A percentile compares a stretch with the other conserved stretches of the same genome.
phyloP scores from a whole-genome alignment of 176 grass and related monocot genomes.

The Phoenix roebelenii region DNA sequence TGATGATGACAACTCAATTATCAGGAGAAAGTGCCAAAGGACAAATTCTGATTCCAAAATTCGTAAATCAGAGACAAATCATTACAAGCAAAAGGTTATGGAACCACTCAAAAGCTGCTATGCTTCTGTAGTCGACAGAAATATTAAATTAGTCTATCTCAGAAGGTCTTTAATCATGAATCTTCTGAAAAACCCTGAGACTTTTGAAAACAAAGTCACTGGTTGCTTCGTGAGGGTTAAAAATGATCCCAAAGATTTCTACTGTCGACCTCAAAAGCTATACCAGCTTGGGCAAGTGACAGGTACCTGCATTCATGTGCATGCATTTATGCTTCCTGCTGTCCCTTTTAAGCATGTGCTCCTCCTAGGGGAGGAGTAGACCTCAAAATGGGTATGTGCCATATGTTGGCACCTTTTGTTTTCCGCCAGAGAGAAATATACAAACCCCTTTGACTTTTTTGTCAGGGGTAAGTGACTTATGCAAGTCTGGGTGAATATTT shows the following conservation, averaged over 20 bases:
- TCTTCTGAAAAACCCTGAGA: slow-evolving; percentile 49
- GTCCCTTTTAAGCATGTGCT: slow-evolving; percentile 1
- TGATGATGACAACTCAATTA: slow-evolving; percentile 24
- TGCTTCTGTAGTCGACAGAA: slow-evolving; percentile 44
- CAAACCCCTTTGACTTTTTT: too few species aligned
- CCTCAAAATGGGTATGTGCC: too few species aligned
- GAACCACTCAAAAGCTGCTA: slow-evolving; percentile 35
- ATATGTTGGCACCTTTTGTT: too few species aligned
- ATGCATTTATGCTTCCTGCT: slow-evolving; percentile 8
- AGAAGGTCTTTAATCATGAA: slow-evolving; percentile 43
- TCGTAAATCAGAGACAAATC: slow-evolving; percentile 15
- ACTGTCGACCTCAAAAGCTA: slow-evolving; percentile 19
- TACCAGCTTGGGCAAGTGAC: slow-evolving; percentile 63
- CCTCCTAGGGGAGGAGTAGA: not conserved
- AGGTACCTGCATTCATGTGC: slow-evolving; percentile 36
- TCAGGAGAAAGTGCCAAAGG: slow-evolving; percentile 29
- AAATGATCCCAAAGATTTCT: slow-evolving; percentile 14
- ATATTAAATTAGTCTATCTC: slow-evolving; percentile 63
- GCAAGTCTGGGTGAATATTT: not conserved
- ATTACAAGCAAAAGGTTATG: slow-evolving; percentile 16
- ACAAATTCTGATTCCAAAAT: slow-evolving; percentile 19
- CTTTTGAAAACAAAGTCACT: slow-evolving; percentile 63
- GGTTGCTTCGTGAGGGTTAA: slow-evolving; percentile 77
- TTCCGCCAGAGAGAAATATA: too few species aligned
- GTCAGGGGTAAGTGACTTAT: too few species aligned